Evolutionary conservation across 2,329 filamentous ascomycete species (phyloP).

Genomic region (Ascosphaera apis): DNA sequence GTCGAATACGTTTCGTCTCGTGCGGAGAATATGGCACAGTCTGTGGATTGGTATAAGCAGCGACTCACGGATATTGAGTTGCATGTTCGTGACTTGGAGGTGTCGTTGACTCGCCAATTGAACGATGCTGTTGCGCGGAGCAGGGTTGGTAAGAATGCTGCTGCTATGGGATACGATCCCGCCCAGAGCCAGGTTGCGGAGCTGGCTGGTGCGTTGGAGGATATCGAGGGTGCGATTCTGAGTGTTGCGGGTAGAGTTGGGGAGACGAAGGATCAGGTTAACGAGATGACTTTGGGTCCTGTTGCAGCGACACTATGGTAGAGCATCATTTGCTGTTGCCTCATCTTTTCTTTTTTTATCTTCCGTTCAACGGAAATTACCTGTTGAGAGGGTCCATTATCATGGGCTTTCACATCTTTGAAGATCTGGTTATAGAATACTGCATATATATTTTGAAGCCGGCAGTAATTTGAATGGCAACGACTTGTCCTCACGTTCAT

Average conservation of each 20-base stretch:
- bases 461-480: too few species aligned
- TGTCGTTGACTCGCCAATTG: slow-evolving; percentile 34
- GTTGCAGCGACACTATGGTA: slow-evolving; percentile 1
- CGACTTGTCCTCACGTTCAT: too few species aligned
- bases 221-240: slow-evolving; percentile 42
- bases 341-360: background rate
- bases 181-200: slow-evolving; percentile 21
- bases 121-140: slow-evolving; percentile 26
- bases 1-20: slow-evolving; percentile 41
- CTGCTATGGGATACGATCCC: slow-evolving; percentile 17
- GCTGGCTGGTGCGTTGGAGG: slow-evolving; percentile 35
- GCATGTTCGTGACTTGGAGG: slow-evolving; percentile 40
- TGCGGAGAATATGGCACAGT: slow-evolving; percentile 36
- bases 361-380: too few species aligned
- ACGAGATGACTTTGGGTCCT: slow-evolving; percentile 29
- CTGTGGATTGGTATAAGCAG: slow-evolving; percentile 32
- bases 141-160: slow-evolving; percentile 16
- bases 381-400: too few species aligned
- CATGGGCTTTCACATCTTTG: too few species aligned
- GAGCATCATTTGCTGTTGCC: background rate
- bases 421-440: too few species aligned
- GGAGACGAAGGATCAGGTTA: slow-evolving; percentile 35
- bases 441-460: too few species aligned
- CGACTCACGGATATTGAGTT: slow-evolving; percentile 42
- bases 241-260: slow-evolving; percentile 39